phyloP scores from a whole-genome alignment of 345 rosid species.

The Populus simonii region DNA sequence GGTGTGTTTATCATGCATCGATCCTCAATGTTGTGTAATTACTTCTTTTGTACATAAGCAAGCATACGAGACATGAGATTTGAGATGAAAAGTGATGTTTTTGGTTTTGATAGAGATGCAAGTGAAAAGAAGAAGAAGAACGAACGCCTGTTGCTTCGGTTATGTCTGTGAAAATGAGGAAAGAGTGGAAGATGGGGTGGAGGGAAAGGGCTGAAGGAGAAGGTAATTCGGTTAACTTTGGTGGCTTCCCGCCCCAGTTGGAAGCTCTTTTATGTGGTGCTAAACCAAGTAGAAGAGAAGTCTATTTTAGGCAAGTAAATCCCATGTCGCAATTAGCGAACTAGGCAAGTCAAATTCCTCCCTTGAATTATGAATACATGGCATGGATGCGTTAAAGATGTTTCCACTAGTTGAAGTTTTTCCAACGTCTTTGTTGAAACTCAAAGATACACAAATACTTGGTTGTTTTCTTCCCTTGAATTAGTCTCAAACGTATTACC shows the following conservation, averaged over 20 bases:
- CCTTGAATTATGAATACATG: neutral
- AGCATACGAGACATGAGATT: neutral
- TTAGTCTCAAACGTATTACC: too few species aligned
- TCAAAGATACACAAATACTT: neutral
- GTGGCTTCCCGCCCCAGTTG: conserved; percentile 25
- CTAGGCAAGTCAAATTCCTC: neutral
- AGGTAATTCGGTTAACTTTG: neutral
- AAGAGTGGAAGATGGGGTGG: neutral
- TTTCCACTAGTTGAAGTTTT: neutral
- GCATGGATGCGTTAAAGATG: neutral
- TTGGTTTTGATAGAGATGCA: neutral
- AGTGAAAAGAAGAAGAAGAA: neutral
- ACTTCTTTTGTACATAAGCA: neutral
- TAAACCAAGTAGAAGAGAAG: neutral
- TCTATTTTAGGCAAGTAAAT: conserved; percentile 9
- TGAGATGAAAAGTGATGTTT: neutral
- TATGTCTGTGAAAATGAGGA: neutral
- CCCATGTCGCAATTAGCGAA: neutral
- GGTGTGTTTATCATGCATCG: too few species aligned
- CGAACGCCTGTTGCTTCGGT: neutral
- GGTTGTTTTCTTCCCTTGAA: neutral
- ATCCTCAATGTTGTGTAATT: too few species aligned
- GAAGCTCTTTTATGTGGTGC: conserved; percentile 14
- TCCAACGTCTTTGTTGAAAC: neutral
- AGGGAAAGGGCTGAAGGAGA: neutral